phyloP scores from a whole-genome alignment of 179 eudicot species.

The Sideroxylon spinosum region DNA sequence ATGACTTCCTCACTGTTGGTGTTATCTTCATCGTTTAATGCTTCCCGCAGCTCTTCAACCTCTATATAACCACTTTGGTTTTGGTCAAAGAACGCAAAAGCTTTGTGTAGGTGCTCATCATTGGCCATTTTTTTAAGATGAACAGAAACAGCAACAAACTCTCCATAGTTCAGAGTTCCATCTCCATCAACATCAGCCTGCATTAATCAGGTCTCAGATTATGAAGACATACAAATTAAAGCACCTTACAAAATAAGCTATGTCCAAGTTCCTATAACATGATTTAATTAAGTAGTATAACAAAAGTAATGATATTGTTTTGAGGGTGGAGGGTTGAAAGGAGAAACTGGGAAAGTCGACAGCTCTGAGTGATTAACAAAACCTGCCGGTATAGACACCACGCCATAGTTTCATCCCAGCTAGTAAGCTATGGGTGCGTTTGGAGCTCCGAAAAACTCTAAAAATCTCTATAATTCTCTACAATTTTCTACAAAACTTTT shows the following conservation, averaged over 20 bases:
- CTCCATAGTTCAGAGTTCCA: slow-evolving; percentile 59
- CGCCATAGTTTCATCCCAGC: not conserved
- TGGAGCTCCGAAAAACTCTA: no score
- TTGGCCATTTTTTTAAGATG: slow-evolving; percentile 73
- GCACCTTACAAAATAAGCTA: not conserved
- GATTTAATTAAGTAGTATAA: not conserved
- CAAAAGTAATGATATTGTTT: not conserved
- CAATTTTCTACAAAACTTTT: no score
- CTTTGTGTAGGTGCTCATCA: slow-evolving; percentile 71
- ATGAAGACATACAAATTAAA: slow-evolving; percentile 7
- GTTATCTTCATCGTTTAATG: slow-evolving; percentile 53
- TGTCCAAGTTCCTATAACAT: not conserved
- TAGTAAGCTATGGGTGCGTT: not conserved
- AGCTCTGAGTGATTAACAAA: not conserved
- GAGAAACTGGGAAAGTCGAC: not conserved
- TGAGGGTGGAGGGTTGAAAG: not conserved
- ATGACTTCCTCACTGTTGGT: slow-evolving; percentile 57
- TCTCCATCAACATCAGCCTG: slow-evolving; percentile 77
- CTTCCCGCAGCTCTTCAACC: slow-evolving; percentile 61
- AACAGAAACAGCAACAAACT: slow-evolving; percentile 63
- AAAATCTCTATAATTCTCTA: no score
- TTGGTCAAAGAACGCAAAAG: slow-evolving; percentile 60
- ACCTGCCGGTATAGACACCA: not conserved
- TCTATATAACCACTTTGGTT: slow-evolving; percentile 69
- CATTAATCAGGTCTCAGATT: not conserved